Conservation (phyloP, 352 stramenopile species). For the Aphanomyces astaci region DNA sequence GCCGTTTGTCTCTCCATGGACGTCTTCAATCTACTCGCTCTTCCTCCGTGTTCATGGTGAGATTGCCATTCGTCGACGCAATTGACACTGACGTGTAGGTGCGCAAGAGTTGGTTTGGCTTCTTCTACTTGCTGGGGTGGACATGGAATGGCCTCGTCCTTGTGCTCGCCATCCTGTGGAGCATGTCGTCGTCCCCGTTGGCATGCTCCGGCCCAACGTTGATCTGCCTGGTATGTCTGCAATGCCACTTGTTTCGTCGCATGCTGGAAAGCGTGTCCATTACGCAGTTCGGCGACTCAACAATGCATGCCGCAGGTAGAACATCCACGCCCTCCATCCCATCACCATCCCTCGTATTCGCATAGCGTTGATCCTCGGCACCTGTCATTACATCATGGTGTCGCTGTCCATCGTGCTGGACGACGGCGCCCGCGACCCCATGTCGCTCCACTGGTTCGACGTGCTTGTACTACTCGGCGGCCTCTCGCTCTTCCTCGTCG, state of each 20-base stretch:
- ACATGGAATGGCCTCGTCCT: slow-evolving; percentile 18
- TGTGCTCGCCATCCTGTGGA: not conserved
- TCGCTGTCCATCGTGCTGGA: slow-evolving; percentile 20
- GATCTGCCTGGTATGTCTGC: not conserved
- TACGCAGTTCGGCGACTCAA: slow-evolving; percentile 16
- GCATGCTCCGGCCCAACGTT: not conserved
- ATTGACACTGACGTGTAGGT: not conserved
- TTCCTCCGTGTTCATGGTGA: not conserved
- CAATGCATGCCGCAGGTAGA: slow-evolving; percentile 16
- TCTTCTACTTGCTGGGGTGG: slow-evolving; percentile 18
- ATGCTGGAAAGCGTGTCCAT: slow-evolving; percentile 22
- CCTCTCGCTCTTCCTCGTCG: slow-evolving; percentile 13
- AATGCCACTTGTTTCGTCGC: slow-evolving; percentile 21
- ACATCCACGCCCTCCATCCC: not conserved
- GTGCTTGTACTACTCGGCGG: not conserved
- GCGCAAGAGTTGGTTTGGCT: slow-evolving; percentile 18
- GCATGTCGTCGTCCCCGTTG: not conserved
- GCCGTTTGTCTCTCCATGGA: not conserved
- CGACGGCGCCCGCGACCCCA: not conserved
- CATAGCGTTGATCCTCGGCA: slow-evolving; percentile 8
- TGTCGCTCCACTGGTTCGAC: not conserved
- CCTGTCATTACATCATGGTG: slow-evolving; percentile 19
- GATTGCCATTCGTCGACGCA: not conserved
- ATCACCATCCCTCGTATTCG: not conserved
- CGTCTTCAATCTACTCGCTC: not conserved